Percentiles rank a stretch among this genome's conserved stretches.
phyloP scores from a whole-genome alignment of 139 green algal species.

The Chara braunii region DNA sequence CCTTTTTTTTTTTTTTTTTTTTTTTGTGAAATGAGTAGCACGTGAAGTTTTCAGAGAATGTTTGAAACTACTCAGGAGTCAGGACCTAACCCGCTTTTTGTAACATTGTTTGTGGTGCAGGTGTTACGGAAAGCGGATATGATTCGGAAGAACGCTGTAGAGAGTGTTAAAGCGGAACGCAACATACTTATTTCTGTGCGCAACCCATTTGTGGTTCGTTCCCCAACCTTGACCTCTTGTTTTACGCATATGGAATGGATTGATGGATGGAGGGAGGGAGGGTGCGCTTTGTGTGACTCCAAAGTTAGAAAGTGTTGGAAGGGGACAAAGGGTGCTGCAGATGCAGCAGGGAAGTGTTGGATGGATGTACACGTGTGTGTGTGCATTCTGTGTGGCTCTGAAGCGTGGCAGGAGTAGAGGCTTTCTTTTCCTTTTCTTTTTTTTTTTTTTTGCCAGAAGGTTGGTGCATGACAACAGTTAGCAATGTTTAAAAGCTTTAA shows the following conservation, averaged over 20 bases:
- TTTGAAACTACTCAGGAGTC: no score
- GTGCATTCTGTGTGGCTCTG: background rate
- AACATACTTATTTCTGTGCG: constrained; percentile 72
- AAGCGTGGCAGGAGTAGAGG: no score
- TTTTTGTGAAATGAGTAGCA: background rate
- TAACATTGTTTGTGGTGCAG: constrained; percentile 40
- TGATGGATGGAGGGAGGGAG: background rate
- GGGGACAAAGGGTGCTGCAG: no score
- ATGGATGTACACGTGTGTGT: background rate
- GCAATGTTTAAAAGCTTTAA: no score
- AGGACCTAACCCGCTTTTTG: no score
- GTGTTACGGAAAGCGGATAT: constrained; percentile 88
- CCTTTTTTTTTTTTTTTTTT: background rate
- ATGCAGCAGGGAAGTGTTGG: no score
- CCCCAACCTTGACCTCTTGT: background rate
- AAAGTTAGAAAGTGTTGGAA: no score
- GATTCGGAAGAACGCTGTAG: constrained; percentile 90
- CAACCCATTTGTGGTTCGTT: constrained; percentile 50
- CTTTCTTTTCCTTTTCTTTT: no score
- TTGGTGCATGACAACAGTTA: no score
- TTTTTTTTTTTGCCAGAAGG: no score
- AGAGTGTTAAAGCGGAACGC: constrained; percentile 79
- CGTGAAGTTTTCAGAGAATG: no score
- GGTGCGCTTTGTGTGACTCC: background rate
- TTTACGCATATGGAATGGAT: constrained; percentile 2